Evolutionary conservation across 306 rosid species (phyloP).

Genomic region (Begonia fuchsioides): DNA sequence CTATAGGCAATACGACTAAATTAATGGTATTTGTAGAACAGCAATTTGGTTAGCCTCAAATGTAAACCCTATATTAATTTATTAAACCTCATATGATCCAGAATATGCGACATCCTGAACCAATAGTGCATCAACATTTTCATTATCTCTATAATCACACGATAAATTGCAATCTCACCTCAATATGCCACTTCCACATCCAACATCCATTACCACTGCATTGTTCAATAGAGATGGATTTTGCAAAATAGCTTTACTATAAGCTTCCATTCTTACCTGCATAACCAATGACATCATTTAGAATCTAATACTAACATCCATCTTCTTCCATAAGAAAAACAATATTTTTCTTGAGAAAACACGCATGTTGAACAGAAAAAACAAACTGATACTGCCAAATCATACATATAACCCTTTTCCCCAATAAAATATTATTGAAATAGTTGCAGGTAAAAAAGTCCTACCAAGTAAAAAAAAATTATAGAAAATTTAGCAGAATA

Average conservation of each 20-base stretch:
- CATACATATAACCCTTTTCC: background rate
- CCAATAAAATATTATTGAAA: too few relatives aligned
- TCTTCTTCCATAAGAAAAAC: background rate
- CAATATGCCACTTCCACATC: conserved; percentile 89
- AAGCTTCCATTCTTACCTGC: conserved; percentile 87
- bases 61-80: too few relatives aligned
- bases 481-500: too few relatives aligned
- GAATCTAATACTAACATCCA: background rate
- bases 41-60: too few relatives aligned
- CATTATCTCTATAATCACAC: background rate
- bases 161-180: conserved; percentile 42
- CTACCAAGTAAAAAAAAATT: too few relatives aligned
- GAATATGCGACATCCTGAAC: too few relatives aligned
- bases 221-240: conserved; percentile 67
- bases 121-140: too few relatives aligned
- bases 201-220: conserved; percentile 82
- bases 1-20: too few relatives aligned
- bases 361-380: background rate
- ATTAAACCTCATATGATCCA: too few relatives aligned
- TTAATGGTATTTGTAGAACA: too few relatives aligned
- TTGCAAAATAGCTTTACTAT: conserved; percentile 61
- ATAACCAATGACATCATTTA: conserved; percentile 6
- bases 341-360: background rate
- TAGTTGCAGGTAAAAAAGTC: too few relatives aligned
- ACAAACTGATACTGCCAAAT: background rate